phyloP scores from a whole-genome alignment of 495 filamentous ascomycete species.

The Trichoderma orchidacearum region DNA sequence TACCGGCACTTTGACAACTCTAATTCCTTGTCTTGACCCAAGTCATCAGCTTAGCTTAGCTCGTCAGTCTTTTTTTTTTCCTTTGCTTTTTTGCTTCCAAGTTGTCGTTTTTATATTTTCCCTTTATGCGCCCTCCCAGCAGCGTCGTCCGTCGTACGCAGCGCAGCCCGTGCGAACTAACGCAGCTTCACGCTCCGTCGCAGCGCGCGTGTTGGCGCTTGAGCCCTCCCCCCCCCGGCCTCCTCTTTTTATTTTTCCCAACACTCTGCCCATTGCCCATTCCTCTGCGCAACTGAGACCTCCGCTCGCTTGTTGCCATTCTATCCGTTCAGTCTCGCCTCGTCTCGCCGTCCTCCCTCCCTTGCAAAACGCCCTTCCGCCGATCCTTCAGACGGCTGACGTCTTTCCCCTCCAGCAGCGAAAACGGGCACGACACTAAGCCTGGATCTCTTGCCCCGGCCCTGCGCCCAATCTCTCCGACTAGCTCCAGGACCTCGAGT shows the following conservation, averaged over 20 bases:
- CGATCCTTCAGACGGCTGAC: background rate
- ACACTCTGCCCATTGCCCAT: background rate
- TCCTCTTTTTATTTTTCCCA: too few relatives aligned
- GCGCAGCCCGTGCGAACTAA: too few relatives aligned
- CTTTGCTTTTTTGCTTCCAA: too few relatives aligned
- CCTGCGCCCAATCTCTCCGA: constrained; percentile 1
- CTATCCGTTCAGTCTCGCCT: background rate
- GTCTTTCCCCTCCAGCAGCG: background rate
- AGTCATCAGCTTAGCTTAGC: too few relatives aligned
- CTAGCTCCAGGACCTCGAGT: background rate
- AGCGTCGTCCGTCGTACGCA: too few relatives aligned
- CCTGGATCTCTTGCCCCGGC: background rate
- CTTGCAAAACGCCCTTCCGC: background rate
- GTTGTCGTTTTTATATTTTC: too few relatives aligned
- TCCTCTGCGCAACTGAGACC: background rate
- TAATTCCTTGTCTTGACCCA: too few relatives aligned
- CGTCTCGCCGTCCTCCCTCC: background rate
- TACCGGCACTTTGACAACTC: too few relatives aligned
- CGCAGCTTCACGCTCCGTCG: background rate
- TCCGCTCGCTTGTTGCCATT: background rate
- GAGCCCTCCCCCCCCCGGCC: background rate
- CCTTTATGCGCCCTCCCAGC: too few relatives aligned
- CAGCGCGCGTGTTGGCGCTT: background rate
- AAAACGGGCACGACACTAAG: background rate
- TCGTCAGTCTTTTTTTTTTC: too few relatives aligned